Percentiles rank a stretch among this genome's conserved stretches.
These are phyloP conservation scores for Rehmannia glutinosa DNA, from an alignment of 257 asterid species.

Conservation along the genomic window DNA sequence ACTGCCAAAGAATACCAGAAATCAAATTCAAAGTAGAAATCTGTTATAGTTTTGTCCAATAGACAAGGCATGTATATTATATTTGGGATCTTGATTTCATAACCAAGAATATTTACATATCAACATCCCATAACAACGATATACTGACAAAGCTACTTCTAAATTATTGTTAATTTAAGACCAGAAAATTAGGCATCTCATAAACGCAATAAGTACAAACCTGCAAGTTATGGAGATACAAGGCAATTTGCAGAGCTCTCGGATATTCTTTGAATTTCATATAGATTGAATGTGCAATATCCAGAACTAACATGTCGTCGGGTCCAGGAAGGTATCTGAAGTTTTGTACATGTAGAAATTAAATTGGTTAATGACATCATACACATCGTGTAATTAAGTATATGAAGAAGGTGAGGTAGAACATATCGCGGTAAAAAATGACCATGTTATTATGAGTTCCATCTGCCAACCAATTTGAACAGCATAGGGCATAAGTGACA, in stretches of 20 bases:
- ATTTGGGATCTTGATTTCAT: not conserved
- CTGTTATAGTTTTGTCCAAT: not conserved
- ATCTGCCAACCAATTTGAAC: not conserved
- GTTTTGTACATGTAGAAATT: slow-evolving; percentile 6
- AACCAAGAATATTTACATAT: not conserved
- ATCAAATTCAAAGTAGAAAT: slow-evolving; percentile 1
- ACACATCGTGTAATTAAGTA: not conserved
- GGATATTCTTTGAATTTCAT: slow-evolving; percentile 81
- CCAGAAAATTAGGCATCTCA: slow-evolving; percentile 1
- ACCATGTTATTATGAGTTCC: not conserved
- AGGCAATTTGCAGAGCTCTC: slow-evolving; percentile 77
- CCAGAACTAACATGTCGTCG: slow-evolving; percentile 77
- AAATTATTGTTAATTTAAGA: not conserved
- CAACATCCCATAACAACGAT: not conserved
- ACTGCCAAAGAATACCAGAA: slow-evolving; percentile 44
- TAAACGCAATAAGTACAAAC: slow-evolving; percentile 32
- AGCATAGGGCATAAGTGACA: no score
- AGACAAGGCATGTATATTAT: not conserved
- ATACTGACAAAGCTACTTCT: not conserved
- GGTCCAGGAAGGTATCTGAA: slow-evolving; percentile 92
- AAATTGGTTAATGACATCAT: slow-evolving; percentile 3
- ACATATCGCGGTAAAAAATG: not conserved
- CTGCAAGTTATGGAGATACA: slow-evolving; percentile 75
- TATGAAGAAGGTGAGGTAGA: not conserved
- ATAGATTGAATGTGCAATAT: slow-evolving; percentile 73